Evolutionary conservation across 306 rosid genomes (phyloP).

Genomic region (Leucaena leucocephala): DNA sequence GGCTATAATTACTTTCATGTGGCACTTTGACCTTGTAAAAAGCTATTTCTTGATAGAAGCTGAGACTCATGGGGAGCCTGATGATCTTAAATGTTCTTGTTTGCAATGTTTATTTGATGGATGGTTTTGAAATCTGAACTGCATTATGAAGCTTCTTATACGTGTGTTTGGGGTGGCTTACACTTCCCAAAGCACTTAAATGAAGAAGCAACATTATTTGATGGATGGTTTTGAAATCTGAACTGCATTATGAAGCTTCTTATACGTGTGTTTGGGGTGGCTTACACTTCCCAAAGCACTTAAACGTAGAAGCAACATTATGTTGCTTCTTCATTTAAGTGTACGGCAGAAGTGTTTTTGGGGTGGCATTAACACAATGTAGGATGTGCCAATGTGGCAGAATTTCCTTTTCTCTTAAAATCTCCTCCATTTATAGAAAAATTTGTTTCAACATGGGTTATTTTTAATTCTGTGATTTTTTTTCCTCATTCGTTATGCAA

Average conservation of each 20-base stretch:
- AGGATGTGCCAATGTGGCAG: not conserved
- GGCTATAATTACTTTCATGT: conserved; percentile 13
- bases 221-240: not conserved
- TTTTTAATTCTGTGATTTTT: not conserved
- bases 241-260: conserved; percentile 12
- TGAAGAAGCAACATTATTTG: not conserved
- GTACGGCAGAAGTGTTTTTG: not conserved
- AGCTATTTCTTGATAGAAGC: conserved; percentile 4
- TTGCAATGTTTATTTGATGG: not conserved
- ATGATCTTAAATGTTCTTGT: not conserved
- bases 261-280: not conserved
- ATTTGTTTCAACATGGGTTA: not conserved
- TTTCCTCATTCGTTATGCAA: not conserved
- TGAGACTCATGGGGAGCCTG: not conserved
- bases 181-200: not conserved
- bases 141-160: conserved; percentile 2
- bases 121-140: not conserved
- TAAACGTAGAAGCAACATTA: not conserved
- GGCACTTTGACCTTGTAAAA: not conserved
- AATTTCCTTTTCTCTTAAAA: not conserved
- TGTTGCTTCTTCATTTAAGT: not conserved
- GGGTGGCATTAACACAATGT: not conserved
- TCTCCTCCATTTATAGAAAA: not conserved
- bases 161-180: not conserved
- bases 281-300: not conserved